These are phyloP conservation scores for Malus orientalis DNA, from an alignment of 306 rosid genomes.

Conservation along the genomic window DNA sequence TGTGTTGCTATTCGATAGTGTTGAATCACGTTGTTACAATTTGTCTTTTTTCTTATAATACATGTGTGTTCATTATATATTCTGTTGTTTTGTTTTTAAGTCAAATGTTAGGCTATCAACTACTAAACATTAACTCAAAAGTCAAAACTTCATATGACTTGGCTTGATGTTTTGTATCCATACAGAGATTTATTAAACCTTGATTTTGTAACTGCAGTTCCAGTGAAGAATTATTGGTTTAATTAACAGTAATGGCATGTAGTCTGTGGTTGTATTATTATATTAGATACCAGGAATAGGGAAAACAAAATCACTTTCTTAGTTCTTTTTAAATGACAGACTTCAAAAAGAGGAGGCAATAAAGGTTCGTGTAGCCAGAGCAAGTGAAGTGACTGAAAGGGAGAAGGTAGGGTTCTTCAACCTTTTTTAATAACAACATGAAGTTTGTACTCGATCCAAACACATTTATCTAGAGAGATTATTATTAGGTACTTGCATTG, in stretches of 20 bases:
- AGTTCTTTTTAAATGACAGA: constrained; percentile 34
- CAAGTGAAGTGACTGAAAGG: constrained; percentile 65
- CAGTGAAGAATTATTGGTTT: not conserved
- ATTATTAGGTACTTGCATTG: not conserved
- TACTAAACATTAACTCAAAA: not conserved
- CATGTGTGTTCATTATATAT: not conserved
- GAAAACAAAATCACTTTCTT: not conserved
- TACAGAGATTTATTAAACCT: not conserved
- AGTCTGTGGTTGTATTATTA: constrained; percentile 6
- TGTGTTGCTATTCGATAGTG: not conserved
- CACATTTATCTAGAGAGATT: not conserved
- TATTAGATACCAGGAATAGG: constrained; percentile 5
- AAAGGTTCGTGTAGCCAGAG: constrained; percentile 72
- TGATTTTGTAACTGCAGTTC: not conserved
- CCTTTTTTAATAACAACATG: not conserved
- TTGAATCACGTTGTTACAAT: not conserved
- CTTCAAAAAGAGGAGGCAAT: constrained; percentile 85
- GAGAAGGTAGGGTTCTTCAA: constrained; percentile 64
- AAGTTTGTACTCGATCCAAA: not conserved
- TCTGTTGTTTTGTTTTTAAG: not conserved
- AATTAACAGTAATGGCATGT: not conserved
- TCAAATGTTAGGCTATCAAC: not conserved
- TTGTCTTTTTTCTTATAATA: not conserved
- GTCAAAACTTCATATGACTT: not conserved
- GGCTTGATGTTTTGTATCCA: not conserved